Conservation (phyloP, 1,284 basidiomycete species). For the Heterobasidion annosum region DNA sequence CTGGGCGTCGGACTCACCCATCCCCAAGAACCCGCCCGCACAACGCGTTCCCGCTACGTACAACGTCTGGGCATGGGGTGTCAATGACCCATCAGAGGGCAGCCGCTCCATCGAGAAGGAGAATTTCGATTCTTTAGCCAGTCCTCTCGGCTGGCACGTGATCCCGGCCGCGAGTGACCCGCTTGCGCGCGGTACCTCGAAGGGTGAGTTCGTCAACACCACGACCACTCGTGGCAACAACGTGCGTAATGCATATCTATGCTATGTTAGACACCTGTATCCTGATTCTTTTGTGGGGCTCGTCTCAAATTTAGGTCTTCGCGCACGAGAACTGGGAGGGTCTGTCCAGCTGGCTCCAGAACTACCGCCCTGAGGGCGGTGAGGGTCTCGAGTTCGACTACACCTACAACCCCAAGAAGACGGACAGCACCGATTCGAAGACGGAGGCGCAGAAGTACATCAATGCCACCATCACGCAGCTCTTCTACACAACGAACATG, state of each 20-base stretch:
- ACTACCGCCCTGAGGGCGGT: constrained; percentile 73
- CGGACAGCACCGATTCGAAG: constrained; percentile 40
- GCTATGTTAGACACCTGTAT: neutral
- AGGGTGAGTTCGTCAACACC: constrained; percentile 47
- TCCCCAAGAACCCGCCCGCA: constrained; percentile 25
- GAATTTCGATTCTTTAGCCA: constrained; percentile 65
- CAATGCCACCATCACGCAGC: constrained; percentile 79
- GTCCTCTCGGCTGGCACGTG: constrained; percentile 85
- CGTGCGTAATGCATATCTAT: constrained; percentile 28
- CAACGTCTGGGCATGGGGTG: constrained; percentile 65
- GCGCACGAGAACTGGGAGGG: constrained; percentile 91
- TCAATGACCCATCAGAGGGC: constrained; percentile 66
- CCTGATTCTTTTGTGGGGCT: constrained; percentile 1
- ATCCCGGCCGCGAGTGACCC: constrained; percentile 57
- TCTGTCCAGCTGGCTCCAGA: constrained; percentile 61
- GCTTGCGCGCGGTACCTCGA: constrained; percentile 10
- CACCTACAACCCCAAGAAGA: constrained; percentile 50
- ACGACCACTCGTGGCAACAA: constrained; percentile 89
- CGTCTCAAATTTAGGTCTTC: constrained; percentile 37
- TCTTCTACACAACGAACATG: constrained; percentile 91
- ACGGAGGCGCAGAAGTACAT: constrained; percentile 74
- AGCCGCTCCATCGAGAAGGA: constrained; percentile 48
- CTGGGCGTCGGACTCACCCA: constrained; percentile 66
- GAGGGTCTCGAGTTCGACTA: constrained; percentile 55
- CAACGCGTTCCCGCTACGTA: constrained; percentile 39